Evolutionary conservation across 1,284 basidiomycete species (phyloP).

Genomic region (Rhodotorula sp.): DNA sequence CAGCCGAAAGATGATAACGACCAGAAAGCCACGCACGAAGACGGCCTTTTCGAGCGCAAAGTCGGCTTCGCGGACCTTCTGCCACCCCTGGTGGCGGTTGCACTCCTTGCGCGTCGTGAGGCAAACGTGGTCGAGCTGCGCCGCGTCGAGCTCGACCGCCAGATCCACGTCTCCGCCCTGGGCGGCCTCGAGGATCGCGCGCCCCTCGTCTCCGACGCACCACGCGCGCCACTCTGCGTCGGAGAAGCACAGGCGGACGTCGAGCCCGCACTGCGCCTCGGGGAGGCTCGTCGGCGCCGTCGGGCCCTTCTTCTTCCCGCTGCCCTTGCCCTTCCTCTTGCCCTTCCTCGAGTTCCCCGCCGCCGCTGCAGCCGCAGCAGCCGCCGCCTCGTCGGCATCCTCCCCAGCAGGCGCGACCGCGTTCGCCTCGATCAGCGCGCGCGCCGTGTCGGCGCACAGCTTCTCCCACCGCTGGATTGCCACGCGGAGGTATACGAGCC

Average conservation of each 20-base stretch:
- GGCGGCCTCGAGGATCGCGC: constrained; percentile 9
- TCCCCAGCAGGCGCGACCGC: background rate
- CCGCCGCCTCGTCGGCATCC: background rate
- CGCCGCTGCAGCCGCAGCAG: background rate
- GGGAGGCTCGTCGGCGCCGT: constrained; percentile 22
- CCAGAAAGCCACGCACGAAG: constrained; percentile 24
- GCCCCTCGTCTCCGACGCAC: constrained; percentile 9
- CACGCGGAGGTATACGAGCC: constrained; percentile 30
- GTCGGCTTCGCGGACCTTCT: constrained; percentile 69
- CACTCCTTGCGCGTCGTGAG: constrained; percentile 71
- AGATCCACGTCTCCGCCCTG: constrained; percentile 55
- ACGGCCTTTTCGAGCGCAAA: constrained; percentile 64
- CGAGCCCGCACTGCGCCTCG: constrained; percentile 69
- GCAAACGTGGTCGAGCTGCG: constrained; percentile 60
- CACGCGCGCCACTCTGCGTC: constrained; percentile 57
- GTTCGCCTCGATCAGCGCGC: constrained; percentile 14
- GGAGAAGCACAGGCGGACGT: constrained; percentile 73
- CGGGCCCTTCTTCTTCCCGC: constrained; percentile 18
- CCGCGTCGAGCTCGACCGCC: constrained; percentile 47
- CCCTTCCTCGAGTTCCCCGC: background rate
- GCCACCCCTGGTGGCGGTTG: constrained; percentile 77
- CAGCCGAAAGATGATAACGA: background rate
- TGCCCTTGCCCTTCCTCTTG: constrained; percentile 2
- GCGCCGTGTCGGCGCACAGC: constrained; percentile 28
- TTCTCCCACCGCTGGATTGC: constrained; percentile 39